Evolutionary conservation across 2,329 filamentous ascomycete genomes (phyloP), one percentile per base, ranked within the genome.

Genomic region (Hypoxylon sp.): DNA sequence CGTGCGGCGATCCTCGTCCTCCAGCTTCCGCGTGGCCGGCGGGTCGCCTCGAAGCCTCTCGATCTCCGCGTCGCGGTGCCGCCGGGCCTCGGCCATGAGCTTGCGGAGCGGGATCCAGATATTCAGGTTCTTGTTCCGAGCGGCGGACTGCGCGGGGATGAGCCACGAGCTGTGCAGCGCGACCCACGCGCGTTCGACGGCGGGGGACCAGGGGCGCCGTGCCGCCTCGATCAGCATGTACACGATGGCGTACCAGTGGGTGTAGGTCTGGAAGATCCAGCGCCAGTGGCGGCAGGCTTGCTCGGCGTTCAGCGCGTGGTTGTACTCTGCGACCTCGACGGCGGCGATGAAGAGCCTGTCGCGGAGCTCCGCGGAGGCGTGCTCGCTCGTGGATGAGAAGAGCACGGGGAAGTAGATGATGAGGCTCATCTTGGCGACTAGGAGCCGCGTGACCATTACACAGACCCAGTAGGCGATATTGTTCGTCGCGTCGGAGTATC

Each of bases 381-480:
- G 83, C 7, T 81, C 77, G n/a, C 82, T 83, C 8, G 84, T 82
- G 24, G 87, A 85, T 32, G 84, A 83, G 53, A 88, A 85, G 30
- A 91, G 87, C 72, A 90, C 84, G 0, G 91, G 91, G 70, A 95
- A 89, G 72, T 95, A 91, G 2, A 93, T 85, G 64, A 93, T 85
- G 33, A 96, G 83, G 80, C 89, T 92, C 81, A 93, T 88, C 78
- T 93, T 95, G 54, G 89, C 89, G 79, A 93, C 86, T 66, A 94
- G 88, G 30, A 95, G 82, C 8, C 91, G 86, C 2, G 87, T 85
- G 22, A 92, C 83, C 26, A 90, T 91, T 3, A 80, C 64, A 0
- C 71, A 71, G 0, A 80, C 78, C 81, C 82, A 82, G 53, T 78
- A 76, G 0, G 66, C 51, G 18, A 81, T 74, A 51, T 78, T 75